Conservation (phyloP, 495 filamentous ascomycete genomes). For the Friedmanniomyces simplex region DNA sequence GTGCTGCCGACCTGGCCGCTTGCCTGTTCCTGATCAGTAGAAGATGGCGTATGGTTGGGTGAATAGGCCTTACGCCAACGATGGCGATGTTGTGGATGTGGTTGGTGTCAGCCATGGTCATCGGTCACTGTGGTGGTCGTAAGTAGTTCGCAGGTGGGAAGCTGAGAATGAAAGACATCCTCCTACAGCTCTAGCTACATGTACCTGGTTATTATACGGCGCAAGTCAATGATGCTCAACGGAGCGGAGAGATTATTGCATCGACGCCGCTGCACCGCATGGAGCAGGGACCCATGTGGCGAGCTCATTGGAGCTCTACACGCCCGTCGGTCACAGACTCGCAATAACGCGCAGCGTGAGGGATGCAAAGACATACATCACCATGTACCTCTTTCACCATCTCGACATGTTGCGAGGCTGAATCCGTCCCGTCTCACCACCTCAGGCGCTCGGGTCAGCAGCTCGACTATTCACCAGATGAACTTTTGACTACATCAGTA, state of each 20-base stretch:
- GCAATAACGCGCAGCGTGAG: too few species aligned
- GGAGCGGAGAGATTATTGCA: background rate
- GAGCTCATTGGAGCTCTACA: too few species aligned
- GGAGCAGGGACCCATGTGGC: too few species aligned
- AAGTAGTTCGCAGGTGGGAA: background rate
- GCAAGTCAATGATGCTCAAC: background rate
- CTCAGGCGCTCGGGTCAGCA: too few species aligned
- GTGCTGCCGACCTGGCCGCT: slow-evolving; percentile 46
- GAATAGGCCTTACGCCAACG: slow-evolving; percentile 14
- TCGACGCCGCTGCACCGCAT: too few species aligned
- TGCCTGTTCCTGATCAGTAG: slow-evolving; percentile 34
- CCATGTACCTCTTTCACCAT: too few species aligned
- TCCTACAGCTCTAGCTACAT: background rate
- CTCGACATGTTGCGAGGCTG: too few species aligned
- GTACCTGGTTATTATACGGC: background rate
- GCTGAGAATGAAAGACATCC: background rate
- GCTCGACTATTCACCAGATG: too few species aligned
- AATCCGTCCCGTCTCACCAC: too few species aligned
- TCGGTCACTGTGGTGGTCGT: background rate
- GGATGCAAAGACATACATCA: too few species aligned
- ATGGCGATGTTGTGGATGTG: slow-evolving; percentile 22
- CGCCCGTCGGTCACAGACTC: too few species aligned
- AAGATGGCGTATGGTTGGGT: background rate
- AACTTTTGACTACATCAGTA: too few species aligned
- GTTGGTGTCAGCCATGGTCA: slow-evolving; percentile 6